Base-by-base conservation (phyloP, 352 stramenopile genomes). In the Phytopythium ostracodes region DNA sequence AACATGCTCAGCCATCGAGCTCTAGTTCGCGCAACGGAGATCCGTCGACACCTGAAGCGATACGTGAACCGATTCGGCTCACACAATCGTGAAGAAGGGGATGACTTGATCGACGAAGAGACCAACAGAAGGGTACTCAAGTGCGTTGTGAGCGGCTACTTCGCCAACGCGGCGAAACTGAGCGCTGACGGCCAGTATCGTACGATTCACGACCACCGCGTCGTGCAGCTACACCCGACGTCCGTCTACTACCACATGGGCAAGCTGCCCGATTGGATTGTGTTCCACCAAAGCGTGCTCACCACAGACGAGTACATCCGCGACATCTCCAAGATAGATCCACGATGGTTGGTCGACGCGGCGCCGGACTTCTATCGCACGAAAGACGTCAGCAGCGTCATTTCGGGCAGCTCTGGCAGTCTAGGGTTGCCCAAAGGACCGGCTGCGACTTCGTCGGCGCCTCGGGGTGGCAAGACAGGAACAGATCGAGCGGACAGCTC, bases 211-310 rank as follows among this genome's bases (percentile, higher is more conserved):
- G 81, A 92, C 56, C 68, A 77, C n/a, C 81, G 85, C 38, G 62
- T 76, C 4, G 81, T 92, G 29, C 77, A 92, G 59, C 73, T 94
- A 42, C 85, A 92, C 63, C 85, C 85, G 44, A 91, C 82, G 38
- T 92, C 76, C 1, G 75, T 90, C 25, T 89, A 87, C 49, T 90
- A 89, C 59, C 72, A 87, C 64, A 73, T 89, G 64, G 79, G 82
- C 2, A 83, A 71, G 14, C 78, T 95, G 36, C 98, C 98, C 4
- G 97, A 99, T 69, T 99, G 98, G 84, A 92, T 99, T 20, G 80
- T 98, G 35, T 99, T 99, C 74, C 97, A 99, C 67, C 96, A 99
- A 73, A 96, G 99, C 46, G 97, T 99, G 27, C 89, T 98, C 50
- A 99, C 98, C 1, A 98, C 89, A 0, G 97, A 99, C 60, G 97